Percentiles rank a stretch among this genome's conserved stretches.
Conservation (phyloP, 2,329 filamentous ascomycete genomes). For the Aspergillus floridensis region DNA sequence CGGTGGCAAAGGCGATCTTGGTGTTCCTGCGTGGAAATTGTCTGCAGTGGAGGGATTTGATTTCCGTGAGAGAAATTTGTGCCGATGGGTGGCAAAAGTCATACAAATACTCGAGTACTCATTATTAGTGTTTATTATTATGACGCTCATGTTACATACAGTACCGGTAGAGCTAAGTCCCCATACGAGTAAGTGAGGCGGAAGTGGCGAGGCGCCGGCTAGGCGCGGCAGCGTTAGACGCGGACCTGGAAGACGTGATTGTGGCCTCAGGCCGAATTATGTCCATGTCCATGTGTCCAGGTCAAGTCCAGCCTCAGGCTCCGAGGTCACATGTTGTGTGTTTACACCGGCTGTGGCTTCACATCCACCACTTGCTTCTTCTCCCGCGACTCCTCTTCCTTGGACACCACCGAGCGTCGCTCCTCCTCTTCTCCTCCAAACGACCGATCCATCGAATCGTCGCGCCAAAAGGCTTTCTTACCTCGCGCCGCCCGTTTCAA, state of each 20-base stretch:
- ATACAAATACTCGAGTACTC: too few relatives aligned
- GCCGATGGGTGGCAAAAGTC: not conserved
- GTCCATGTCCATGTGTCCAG: not conserved
- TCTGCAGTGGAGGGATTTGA: not conserved
- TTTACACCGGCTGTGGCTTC: not conserved
- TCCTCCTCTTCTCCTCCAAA: conserved; percentile 19
- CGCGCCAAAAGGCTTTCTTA: conserved; percentile 71
- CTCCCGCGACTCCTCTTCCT: not conserved
- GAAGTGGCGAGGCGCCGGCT: too few relatives aligned
- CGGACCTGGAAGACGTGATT: too few relatives aligned
- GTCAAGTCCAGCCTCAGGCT: not conserved
- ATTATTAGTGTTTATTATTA: too few relatives aligned
- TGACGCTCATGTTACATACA: too few relatives aligned
- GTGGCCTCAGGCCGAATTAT: not conserved
- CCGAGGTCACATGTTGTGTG: too few relatives aligned
- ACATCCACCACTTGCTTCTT: conserved; percentile 1
- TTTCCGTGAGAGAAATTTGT: not conserved
- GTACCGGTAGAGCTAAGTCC: too few relatives aligned
- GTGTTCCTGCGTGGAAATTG: not conserved
- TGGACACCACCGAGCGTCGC: not conserved
- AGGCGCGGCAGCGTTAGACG: too few relatives aligned
- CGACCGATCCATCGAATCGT: conserved; percentile 12
- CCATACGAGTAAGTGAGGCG: too few relatives aligned
- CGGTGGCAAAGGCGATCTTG: not conserved
- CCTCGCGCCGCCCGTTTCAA: conserved; percentile 61